Evolutionary conservation across 257 asterid genomes (phyloP), one percentile per base, ranked within the genome.

Genomic region (Paulownia fortunei): DNA sequence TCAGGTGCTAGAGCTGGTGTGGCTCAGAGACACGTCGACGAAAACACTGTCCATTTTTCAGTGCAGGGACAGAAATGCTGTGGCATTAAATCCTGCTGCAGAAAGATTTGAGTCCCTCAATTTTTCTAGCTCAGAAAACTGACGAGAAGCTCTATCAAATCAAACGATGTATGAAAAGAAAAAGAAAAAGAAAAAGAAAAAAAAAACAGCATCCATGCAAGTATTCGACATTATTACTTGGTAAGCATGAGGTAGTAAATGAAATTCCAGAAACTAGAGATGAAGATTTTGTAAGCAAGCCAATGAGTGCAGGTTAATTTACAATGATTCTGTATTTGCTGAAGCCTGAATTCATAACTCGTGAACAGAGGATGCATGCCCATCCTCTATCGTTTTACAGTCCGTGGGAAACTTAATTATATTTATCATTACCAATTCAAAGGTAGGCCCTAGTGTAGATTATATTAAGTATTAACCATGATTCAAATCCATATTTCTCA

Each of bases 41-140:
- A 77, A 58, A 74, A 79, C 46, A 71, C 64, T 4, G 51, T 93
- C 37, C 99, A 96, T 85, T 85, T 93, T 15, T 87, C 94, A 0
- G 89, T 87, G 79, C 81, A 81, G 51, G 99, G 90, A 65, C 80
- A 73, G 8, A 84, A 85, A 56, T 95, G 97, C 78, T 93, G 98
- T 26, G 81, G 87, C 60, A 19, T 76, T 32, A 93, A 82, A 82
- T 51, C 97, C 13, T 95, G 98, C 81, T 95, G 99, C 84, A 84
- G 87, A 82, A 88, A 82, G 87, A 68, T 82, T 51, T 92, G 84
- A 92, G 79, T 27, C 52, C 4, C 11, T 24, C 9, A 12, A 27
- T 0, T 49, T n/a, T 47, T 49, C 13, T 6, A 36, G 27, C 19
- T 56, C 13, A 30, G 4, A 30, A 30, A 30, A 30, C 4, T 30